Percentiles rank a stretch among this genome's conserved stretches.
Conservation (phyloP, 1,284 basidiomycete species). For the Vanrija pseudolonga region DNA sequence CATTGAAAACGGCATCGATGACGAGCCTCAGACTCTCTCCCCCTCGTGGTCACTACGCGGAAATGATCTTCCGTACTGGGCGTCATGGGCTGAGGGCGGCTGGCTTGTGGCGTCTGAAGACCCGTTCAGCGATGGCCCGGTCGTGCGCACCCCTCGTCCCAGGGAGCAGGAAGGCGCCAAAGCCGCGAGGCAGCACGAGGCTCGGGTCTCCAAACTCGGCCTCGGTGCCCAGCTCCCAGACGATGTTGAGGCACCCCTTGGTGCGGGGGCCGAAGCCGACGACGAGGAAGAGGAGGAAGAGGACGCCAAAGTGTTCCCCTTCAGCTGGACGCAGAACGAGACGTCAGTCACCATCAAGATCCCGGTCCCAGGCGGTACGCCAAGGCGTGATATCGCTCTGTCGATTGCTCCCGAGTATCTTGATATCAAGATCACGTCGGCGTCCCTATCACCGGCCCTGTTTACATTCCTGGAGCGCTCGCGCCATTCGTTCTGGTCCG, state of each 20-base stretch:
- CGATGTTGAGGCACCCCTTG: not conserved
- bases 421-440: constrained; percentile 47
- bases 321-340: constrained; percentile 84
- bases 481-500: constrained; percentile 67
- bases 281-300: constrained; percentile 13
- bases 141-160: too few species aligned
- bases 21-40: constrained; percentile 49
- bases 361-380: constrained; percentile 66
- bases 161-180: too few species aligned
- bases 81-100: constrained; percentile 26
- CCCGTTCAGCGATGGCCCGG: constrained; percentile 8
- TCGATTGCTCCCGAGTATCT: constrained; percentile 63
- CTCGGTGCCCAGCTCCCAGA: constrained; percentile 28
- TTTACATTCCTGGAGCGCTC: constrained; percentile 56
- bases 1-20: constrained; percentile 17
- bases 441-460: constrained; percentile 50
- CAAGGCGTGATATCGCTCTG: constrained; percentile 63
- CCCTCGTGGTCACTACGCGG: constrained; percentile 64
- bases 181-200: constrained; percentile 2
- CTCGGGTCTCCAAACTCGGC: constrained; percentile 22
- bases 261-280: not conserved
- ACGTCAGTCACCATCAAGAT: constrained; percentile 79
- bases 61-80: constrained; percentile 62
- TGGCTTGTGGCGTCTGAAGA: constrained; percentile 38
- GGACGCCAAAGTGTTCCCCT: constrained; percentile 55